Conservation (phyloP, 345 rosid species). For the Dipteronia sinensis region DNA sequence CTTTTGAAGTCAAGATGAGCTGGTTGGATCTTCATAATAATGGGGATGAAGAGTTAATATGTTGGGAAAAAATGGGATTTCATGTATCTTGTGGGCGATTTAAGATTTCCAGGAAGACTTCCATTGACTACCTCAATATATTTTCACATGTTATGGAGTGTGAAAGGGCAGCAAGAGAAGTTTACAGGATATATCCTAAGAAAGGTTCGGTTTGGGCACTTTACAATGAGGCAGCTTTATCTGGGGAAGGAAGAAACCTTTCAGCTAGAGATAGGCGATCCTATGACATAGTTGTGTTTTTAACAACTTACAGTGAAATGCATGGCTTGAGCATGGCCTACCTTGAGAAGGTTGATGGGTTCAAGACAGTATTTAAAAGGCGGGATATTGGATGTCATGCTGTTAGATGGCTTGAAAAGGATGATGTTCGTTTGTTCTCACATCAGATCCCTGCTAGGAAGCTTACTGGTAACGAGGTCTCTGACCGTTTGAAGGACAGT, state of each 20-base stretch:
- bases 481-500: conserved; percentile 51
- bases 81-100: conserved; percentile 69
- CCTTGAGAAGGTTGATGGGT: conserved; percentile 80
- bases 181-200: conserved; percentile 75
- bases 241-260: conserved; percentile 37
- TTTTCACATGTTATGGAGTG: conserved; percentile 74
- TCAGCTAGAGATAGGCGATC: conserved; percentile 30
- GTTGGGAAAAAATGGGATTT: conserved; percentile 48
- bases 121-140: conserved; percentile 45
- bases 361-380: conserved; percentile 64
- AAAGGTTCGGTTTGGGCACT: conserved; percentile 94
- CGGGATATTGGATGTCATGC: conserved; percentile 66
- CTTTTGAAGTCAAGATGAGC: conserved; percentile 69
- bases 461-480: conserved; percentile 48
- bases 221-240: conserved; percentile 37
- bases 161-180: conserved; percentile 78
- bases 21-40: conserved; percentile 63
- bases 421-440: conserved; percentile 54
- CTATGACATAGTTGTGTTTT: conserved; percentile 56
- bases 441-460: conserved; percentile 92
- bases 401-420: conserved; percentile 61
- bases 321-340: conserved; percentile 78
- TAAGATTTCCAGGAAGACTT: conserved; percentile 47
- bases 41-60: conserved; percentile 45
- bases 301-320: conserved; percentile 67